A percentile compares a stretch with the other conserved stretches of the same genome.
These are phyloP conservation scores for Lasiosphaeria miniovina DNA, from an alignment of 495 filamentous ascomycete species.

Conservation along the genomic window DNA sequence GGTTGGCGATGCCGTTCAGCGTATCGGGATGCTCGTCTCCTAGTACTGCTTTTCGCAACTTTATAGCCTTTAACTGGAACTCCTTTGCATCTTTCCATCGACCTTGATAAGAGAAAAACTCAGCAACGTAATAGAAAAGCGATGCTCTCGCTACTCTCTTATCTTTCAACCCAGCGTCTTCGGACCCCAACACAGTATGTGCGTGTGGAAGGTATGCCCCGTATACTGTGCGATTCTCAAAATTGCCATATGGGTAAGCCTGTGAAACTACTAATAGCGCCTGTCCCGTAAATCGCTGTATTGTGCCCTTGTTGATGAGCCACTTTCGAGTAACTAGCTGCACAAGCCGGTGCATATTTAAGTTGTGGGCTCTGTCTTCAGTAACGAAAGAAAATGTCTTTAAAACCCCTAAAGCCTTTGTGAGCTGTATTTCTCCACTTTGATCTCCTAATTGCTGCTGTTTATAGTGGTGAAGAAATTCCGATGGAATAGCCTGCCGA, in stretches of 20 bases:
- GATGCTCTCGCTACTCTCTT: background rate
- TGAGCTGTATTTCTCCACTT: conserved; percentile 34
- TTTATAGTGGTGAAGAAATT: conserved; percentile 9
- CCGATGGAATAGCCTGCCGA: conserved; percentile 35
- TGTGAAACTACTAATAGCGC: too few relatives aligned
- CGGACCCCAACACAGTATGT: conserved; percentile 16
- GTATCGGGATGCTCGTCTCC: conserved; percentile 35
- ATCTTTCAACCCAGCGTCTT: background rate
- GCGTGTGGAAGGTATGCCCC: too few relatives aligned
- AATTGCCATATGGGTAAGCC: too few relatives aligned
- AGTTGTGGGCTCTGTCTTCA: too few relatives aligned
- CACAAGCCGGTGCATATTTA: too few relatives aligned
- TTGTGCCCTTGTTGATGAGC: too few relatives aligned
- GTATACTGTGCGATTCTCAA: too few relatives aligned
- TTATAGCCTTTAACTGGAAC: background rate
- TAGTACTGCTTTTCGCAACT: conserved; percentile 5
- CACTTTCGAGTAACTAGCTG: too few relatives aligned
- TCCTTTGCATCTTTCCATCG: background rate
- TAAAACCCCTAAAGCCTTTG: conserved; percentile 21
- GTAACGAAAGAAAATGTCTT: conserved; percentile 12
- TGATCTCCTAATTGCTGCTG: conserved; percentile 28
- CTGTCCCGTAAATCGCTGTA: too few relatives aligned
- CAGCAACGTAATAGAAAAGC: too few relatives aligned
- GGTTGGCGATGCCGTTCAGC: conserved; percentile 33
- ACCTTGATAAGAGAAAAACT: background rate